Evolutionary conservation across 148 eudicot species (phyloP).

Genomic region (Cornus kousa): DNA sequence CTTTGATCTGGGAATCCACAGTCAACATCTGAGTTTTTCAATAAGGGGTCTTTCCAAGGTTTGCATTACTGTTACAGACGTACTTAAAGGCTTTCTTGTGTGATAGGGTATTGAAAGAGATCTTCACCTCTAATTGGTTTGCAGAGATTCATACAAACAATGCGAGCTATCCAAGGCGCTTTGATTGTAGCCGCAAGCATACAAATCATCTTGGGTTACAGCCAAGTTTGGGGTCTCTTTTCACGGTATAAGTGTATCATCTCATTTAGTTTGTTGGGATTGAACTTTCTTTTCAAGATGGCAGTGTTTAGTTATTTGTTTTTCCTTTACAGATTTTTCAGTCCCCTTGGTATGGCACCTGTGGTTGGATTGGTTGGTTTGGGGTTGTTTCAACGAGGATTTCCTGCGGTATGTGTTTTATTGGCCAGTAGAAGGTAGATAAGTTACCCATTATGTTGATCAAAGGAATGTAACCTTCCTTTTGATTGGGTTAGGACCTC

Average conservation of each 20-base stretch:
- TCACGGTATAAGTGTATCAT: slow-evolving; percentile 59
- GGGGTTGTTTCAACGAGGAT: slow-evolving; percentile 90
- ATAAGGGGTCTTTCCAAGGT: not conserved
- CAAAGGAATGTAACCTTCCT: not conserved
- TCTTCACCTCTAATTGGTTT: slow-evolving; percentile 15
- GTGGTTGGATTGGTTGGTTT: slow-evolving; percentile 97
- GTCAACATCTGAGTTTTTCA: slow-evolving; percentile 3
- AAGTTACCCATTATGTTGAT: not conserved
- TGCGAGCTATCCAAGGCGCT: slow-evolving; percentile 99
- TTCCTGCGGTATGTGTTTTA: slow-evolving; percentile 58
- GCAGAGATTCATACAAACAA: slow-evolving; percentile 93
- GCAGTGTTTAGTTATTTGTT: not conserved
- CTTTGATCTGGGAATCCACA: not conserved
- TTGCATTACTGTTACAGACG: not conserved
- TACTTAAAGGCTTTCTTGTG: not conserved
- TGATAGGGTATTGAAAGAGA: not conserved
- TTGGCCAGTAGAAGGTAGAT: not conserved
- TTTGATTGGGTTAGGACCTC: not conserved
- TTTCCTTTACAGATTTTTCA: slow-evolving; percentile 67
- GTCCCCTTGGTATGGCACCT: slow-evolving; percentile 99
- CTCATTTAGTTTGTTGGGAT: not conserved
- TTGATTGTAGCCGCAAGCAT: slow-evolving; percentile 88
- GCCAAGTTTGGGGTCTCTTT: slow-evolving; percentile 99
- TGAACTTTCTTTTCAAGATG: not conserved
- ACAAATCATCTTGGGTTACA: slow-evolving; percentile 90